phyloP scores from a whole-genome alignment of 1,139 yeast genomes.

The Lodderomyces jiufengensis region DNA sequence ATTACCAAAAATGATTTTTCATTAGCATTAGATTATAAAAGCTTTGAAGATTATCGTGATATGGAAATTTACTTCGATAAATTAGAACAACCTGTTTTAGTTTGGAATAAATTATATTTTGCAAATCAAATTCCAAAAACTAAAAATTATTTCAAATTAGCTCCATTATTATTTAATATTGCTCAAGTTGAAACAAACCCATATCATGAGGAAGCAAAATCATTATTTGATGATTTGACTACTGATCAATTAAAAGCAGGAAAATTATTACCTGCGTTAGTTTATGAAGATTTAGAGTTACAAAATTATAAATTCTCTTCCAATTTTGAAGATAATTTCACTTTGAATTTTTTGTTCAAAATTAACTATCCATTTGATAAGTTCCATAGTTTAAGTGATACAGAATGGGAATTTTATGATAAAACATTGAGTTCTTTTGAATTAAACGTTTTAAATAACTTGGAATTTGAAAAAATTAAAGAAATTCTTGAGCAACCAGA shows the following conservation, averaged over 20 bases:
- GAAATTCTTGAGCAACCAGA: not conserved
- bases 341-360: not conserved
- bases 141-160: conserved; percentile 3
- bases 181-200: conserved; percentile 1
- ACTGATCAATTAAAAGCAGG: conserved; percentile 4
- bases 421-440: no score
- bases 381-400: no score
- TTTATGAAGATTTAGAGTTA: not conserved
- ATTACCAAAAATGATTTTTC: conserved; percentile 5
- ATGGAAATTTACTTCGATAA: not conserved
- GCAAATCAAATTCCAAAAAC: conserved; percentile 4
- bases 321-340: conserved; percentile 1
- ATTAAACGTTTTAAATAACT: no score
- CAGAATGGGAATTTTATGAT: no score
- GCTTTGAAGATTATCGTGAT: not conserved
- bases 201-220: not conserved
- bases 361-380: not conserved
- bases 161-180: conserved; percentile 7
- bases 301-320: not conserved
- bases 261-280: not conserved
- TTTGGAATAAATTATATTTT: conserved; percentile 1
- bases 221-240: conserved; percentile 2
- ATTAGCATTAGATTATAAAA: not conserved
- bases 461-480: no score
- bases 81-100: not conserved